Base-by-base conservation (phyloP, 805 yeast species). In the Teunomyces stri region DNA sequence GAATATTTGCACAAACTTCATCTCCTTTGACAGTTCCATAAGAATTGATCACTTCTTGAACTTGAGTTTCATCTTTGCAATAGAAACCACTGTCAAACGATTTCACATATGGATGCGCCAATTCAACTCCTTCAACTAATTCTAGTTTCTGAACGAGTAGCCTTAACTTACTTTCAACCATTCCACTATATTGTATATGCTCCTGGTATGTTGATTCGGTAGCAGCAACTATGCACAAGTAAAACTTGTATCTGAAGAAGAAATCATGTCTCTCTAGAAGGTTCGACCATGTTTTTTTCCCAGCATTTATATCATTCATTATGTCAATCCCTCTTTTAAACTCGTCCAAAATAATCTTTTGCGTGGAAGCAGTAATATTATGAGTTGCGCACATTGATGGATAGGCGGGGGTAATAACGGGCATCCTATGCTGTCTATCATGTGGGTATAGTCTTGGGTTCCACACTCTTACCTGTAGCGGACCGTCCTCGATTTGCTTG, bases 361-460 rank as follows among this genome's bases (percentile, higher is more conserved):
- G 92, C 0, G 98, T 92, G 0, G 97, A 89, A 13, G 79, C 81
- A 2, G 96, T 85, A 39, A 94, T 91, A 64, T 94, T 94, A 65
- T 94, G 99, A 1, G 99, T 94, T 0, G 99, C 97, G 69, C 99
- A 94, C 99, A 94, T 94, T 1, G 97, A 91, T 1, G 97, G 97
- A 62, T 90, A 89, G 0, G 98, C 98, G 0, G 99, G 99, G 0
- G 99, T 94, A 49, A 94, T 94, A 9, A 94, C 96, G 0, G 99
- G 99, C 99, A 94, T 94, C 55, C 84, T 75, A 66, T 94, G 99
- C 29, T 82, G 81, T 50, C 96, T 79, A 65, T 94, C 99, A 57
- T 83, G 89, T 1, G 94, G 85, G 61, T 94, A 94, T 3, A 92
- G 68, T 52, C 86, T 79, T 13, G 99, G 99, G 64, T 94, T 94